Conservation (phyloP, 2,329 filamentous ascomycete genomes). For the Nannizzia gypsea region DNA sequence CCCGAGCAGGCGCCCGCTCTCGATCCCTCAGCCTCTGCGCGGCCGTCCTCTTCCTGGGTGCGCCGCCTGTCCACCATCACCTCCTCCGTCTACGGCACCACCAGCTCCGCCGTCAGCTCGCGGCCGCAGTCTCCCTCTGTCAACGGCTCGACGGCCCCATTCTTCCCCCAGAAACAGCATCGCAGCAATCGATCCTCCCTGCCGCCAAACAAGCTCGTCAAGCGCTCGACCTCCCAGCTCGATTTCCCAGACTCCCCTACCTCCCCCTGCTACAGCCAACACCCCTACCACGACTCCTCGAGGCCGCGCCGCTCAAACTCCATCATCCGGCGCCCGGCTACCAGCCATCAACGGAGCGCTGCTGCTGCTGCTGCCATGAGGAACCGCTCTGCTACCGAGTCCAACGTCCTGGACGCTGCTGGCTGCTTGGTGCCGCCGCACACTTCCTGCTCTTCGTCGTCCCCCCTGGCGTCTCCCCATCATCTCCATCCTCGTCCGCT, state of each 20-base stretch:
- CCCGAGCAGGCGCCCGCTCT: constrained; percentile 8
- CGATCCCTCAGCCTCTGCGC: constrained; percentile 18
- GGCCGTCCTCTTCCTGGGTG: constrained; percentile 43
- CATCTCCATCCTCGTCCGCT: too few species aligned
- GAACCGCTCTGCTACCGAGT: constrained; percentile 28
- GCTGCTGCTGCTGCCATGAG: constrained; percentile 44
- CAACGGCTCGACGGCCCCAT: constrained; percentile 44
- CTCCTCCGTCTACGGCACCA: constrained; percentile 34
- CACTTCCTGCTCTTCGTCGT: background rate
- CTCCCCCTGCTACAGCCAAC: too few species aligned
- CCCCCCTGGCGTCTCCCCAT: too few species aligned
- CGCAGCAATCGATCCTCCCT: constrained; percentile 17
- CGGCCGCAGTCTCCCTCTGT: constrained; percentile 43
- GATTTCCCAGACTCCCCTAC: constrained; percentile 28
- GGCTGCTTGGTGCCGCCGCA: background rate
- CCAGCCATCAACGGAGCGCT: constrained; percentile 50
- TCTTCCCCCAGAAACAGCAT: constrained; percentile 17
- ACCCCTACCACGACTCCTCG: constrained; percentile 12
- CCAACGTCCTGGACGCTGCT: constrained; percentile 1
- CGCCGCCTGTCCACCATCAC: constrained; percentile 44
- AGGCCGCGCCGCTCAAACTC: constrained; percentile 35
- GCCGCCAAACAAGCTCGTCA: constrained; percentile 51
- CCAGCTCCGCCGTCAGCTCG: constrained; percentile 37
- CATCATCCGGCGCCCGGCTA: constrained; percentile 47
- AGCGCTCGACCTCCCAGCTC: constrained; percentile 46